Base-by-base conservation (phyloP, 768 basidiomycete species). In the Mycena epipterygia region DNA sequence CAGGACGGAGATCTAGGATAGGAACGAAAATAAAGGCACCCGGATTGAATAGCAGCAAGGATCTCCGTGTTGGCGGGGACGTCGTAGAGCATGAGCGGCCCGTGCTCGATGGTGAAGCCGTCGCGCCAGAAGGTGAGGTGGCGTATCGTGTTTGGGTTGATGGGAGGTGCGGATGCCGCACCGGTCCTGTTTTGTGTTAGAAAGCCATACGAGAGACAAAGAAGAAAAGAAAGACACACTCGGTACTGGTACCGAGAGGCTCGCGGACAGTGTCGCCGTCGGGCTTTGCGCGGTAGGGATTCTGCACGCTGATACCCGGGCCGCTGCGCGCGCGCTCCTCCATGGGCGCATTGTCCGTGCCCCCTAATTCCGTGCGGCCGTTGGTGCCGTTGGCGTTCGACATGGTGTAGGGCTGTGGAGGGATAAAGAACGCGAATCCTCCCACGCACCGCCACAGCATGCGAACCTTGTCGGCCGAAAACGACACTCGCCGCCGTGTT, bases 81-180 rank as follows among this genome's bases (percentile, higher is more conserved):
- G 65, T 94, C 92, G 78, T 98, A 98, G 25, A 87, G 84, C 88
- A 94, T 88, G 63, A 99, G 83, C 33, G 91, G 91, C 6, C 96
- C 95, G 71, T 96, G 95, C 76, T 98, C 95, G 51, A 99, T 88
- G 53, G 91, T 91, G 81, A 98, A 98, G 0, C 98, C 98, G 68
- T 98, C 89, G 44, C 91, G 87, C 97, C 97, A 99, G 82, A 99
- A 94, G 0, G 93, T 96, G 48, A 99, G 83, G 64, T 89, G 87
- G 12, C 97, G 90, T 53, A 91, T 88, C 0, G 86, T 92, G 4
- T 88, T 85, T 58, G 90, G 88, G 66, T 87, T 87, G 68, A 86
- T 84, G 8, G 80, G 30, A 13, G 63, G 55, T 7, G 71, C 75
- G 11, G 77, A 78, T 9, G 81, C 75, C 7, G 84, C 80, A 11